Evolutionary conservation across 73 alveolate species (phyloP).

Genomic region (Paramecium biaurelia): DNA sequence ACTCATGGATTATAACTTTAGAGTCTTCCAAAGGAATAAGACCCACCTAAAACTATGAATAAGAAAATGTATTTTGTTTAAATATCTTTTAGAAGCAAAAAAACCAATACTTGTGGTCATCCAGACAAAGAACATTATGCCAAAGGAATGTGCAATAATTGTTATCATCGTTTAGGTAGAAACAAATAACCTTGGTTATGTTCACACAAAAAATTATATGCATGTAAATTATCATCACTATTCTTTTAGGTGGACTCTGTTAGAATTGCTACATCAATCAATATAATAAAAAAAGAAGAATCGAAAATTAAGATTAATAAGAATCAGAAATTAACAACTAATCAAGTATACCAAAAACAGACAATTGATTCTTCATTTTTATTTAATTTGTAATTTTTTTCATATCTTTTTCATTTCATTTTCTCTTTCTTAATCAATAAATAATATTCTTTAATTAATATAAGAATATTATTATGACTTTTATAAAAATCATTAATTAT

Average conservation of each 20-base stretch:
- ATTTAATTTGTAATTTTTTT: neutral
- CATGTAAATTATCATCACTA: neutral
- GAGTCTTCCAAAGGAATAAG: neutral
- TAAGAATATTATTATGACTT: neutral
- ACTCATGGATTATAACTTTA: neutral
- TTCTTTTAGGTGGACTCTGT: slow-evolving; percentile 36
- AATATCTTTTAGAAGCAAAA: slow-evolving; percentile 23
- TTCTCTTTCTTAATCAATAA: neutral
- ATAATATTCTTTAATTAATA: neutral
- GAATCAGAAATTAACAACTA: neutral
- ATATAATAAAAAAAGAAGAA: slow-evolving; percentile 46
- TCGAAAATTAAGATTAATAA: neutral
- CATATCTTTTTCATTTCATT: neutral
- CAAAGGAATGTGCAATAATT: slow-evolving; percentile 89
- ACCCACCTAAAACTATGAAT: neutral
- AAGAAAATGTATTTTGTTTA: slow-evolving; percentile 4
- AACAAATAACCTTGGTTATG: slow-evolving; percentile 80
- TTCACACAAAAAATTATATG: slow-evolving; percentile 71
- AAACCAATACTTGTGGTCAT: slow-evolving; percentile 70
- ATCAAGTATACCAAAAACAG: neutral
- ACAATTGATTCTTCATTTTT: neutral
- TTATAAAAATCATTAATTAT: neutral
- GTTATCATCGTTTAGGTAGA: slow-evolving; percentile 87
- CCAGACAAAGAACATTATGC: slow-evolving; percentile 90
- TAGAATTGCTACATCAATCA: slow-evolving; percentile 63